Base-by-base conservation (phyloP, 257 asterid genomes). In the Solanum medicagineum region DNA sequence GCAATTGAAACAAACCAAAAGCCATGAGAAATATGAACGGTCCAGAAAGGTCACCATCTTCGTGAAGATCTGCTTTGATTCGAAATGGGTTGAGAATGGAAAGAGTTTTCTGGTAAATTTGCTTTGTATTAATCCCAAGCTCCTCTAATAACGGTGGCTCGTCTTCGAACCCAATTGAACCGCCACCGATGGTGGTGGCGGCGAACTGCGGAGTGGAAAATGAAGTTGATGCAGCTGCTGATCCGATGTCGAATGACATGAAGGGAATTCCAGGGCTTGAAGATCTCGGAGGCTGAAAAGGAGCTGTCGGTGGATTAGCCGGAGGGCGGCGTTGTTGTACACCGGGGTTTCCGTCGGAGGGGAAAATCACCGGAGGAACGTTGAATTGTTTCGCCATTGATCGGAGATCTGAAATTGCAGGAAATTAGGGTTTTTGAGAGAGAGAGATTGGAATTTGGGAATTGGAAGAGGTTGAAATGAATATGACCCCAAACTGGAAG, bases 61-160 rank as follows among this genome's bases (percentile, higher is more conserved):
- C 97, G 87, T 94, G 97, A 68, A 94, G 92, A 81, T 94, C 90
- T 20, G 93, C 86, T 51, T 92, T 92, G 69, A 92, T 90, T 51
- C 92, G 88, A 84, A 93, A 89, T 1, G 99, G 99, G 40, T 92
- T 95, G 81, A 95, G 91, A 22, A 92, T 92, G 1, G 95, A 91
- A 36, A 90, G 65, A 45, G 99, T 94, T 80, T 95, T 95, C 24
- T 94, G 98, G 89, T 94, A 95, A 59, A 95, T 95, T 89, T 95
- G 96, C 84, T 90, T 92, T 9, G 98, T 95, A 84, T 94, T 95
- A 66, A 95, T 95, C 47, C 99, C 99, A 8, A 95, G 94, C 65
- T 95, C 99, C 56, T 95, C 99, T 47, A 95, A 93, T 47, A 95
- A 94, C 57, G 95, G 98, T 10, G 95, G 98, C 83, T 95, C 99